These are phyloP conservation scores for Pyronema omphalodes DNA, from an alignment of 495 filamentous ascomycete species.

Conservation along the genomic window DNA sequence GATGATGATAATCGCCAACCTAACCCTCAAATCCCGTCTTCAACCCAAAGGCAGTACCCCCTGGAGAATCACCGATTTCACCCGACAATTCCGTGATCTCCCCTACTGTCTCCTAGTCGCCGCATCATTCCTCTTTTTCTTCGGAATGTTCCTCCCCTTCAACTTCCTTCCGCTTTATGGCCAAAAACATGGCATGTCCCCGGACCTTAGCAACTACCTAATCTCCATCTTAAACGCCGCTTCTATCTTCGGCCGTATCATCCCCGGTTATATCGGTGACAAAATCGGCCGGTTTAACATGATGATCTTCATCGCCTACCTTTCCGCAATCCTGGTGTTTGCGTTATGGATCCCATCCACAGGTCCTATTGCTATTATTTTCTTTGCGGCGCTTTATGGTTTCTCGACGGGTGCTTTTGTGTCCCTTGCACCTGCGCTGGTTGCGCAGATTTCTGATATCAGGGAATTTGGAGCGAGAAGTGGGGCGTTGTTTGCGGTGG, in stretches of 20 bases:
- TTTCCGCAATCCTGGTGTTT: constrained; percentile 45
- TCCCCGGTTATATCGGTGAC: constrained; percentile 56
- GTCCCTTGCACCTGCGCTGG: constrained; percentile 39
- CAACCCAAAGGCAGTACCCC: constrained; percentile 35
- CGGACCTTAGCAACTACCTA: constrained; percentile 39
- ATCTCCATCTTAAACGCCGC: constrained; percentile 52
- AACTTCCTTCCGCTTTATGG: constrained; percentile 42
- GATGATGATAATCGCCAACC: constrained; percentile 41
- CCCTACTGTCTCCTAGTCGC: constrained; percentile 34
- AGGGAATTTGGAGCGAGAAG: constrained; percentile 53
- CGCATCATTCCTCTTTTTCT: constrained; percentile 45
- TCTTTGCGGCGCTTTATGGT: constrained; percentile 49
- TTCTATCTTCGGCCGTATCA: constrained; percentile 52
- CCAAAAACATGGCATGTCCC: background rate
- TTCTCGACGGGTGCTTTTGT: constrained; percentile 58
- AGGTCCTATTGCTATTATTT: constrained; percentile 42
- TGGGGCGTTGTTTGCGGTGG: constrained; percentile 46
- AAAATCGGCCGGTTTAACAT: constrained; percentile 52
- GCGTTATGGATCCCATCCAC: constrained; percentile 49
- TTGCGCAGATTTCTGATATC: constrained; percentile 56
- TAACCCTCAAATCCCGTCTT: constrained; percentile 47
- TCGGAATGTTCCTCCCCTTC: constrained; percentile 47
- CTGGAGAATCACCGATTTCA: constrained; percentile 36
- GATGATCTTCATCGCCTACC: constrained; percentile 42
- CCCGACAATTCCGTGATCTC: constrained; percentile 40